Percentiles rank a stretch among this genome's conserved stretches.
Evolutionary conservation across 2,329 filamentous ascomycete species (phyloP).

Genomic region (Cordyceps javanica): DNA sequence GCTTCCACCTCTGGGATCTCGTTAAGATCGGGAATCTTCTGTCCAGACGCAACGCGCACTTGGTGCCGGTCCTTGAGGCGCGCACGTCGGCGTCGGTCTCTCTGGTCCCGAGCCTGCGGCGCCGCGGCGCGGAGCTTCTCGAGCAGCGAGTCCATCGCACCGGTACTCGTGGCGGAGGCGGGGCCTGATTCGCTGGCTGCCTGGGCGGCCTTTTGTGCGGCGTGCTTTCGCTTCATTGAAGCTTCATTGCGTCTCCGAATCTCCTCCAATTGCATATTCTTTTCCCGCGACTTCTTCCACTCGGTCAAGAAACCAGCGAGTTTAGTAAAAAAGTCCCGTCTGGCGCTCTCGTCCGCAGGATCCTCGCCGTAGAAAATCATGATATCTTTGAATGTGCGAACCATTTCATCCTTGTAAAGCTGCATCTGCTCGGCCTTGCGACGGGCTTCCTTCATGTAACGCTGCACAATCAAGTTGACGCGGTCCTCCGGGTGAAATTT

Average conservation of each 20-base stretch:
- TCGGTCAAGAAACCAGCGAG: conserved; percentile 83
- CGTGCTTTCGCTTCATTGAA: conserved; percentile 84
- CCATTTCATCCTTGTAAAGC: conserved; percentile 89
- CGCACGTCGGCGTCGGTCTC: conserved; percentile 80
- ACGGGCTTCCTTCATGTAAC: conserved; percentile 92
- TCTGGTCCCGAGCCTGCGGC: conserved; percentile 80
- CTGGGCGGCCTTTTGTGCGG: conserved; percentile 57
- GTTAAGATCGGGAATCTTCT: conserved; percentile 68
- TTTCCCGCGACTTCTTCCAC: conserved; percentile 94
- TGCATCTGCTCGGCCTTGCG: conserved; percentile 95
- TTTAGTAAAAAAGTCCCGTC: conserved; percentile 92
- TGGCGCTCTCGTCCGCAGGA: conserved; percentile 81
- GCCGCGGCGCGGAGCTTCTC: conserved; percentile 93
- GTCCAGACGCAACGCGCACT: conserved; percentile 81
- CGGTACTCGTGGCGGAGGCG: conserved; percentile 65
- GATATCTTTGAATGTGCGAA: conserved; percentile 85
- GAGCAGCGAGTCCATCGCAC: conserved; percentile 91
- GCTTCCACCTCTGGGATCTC: conserved; percentile 54
- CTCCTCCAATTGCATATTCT: conserved; percentile 82
- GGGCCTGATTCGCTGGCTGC: conserved; percentile 43
- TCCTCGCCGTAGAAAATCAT: conserved; percentile 97
- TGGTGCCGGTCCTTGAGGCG: conserved; percentile 87
- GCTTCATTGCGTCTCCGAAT: conserved; percentile 78
- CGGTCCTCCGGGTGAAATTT: conserved; percentile 98
- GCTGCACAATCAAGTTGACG: conserved; percentile 83